A percentile compares a stretch with the other conserved stretches of the same genome.
Evolutionary conservation across 2,329 filamentous ascomycete species (phyloP).

Genomic region (Purpureocillium lavendulum): DNA sequence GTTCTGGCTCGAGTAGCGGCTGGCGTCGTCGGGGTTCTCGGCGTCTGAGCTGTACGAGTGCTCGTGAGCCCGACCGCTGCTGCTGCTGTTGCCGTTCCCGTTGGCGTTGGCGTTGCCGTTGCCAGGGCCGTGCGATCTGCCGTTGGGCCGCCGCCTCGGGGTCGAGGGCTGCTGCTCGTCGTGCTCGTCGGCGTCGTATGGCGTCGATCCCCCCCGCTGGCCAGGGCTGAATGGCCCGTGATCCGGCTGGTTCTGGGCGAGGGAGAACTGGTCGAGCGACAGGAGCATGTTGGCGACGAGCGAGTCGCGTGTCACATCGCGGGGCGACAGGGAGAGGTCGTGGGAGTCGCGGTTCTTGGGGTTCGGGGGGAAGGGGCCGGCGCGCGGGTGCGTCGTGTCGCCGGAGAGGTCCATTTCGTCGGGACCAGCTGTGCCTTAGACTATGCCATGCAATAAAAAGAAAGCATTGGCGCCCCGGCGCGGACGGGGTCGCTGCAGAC

Average conservation of each 20-base stretch:
- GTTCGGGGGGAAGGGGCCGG: constrained; percentile 2
- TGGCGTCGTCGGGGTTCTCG: constrained; percentile 41
- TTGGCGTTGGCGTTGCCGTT: constrained; percentile 7
- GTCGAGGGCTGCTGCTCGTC: background rate
- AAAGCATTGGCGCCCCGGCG: constrained; percentile 12
- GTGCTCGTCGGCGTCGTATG: constrained; percentile 18
- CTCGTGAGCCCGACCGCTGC: background rate
- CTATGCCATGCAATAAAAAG: constrained; percentile 6
- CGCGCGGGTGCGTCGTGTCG: constrained; percentile 6
- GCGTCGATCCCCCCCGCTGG: constrained; percentile 5
- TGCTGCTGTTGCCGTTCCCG: constrained; percentile 13
- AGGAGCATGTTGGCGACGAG: constrained; percentile 94
- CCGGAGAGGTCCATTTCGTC: background rate
- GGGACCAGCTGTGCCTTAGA: background rate
- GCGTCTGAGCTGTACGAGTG: constrained; percentile 56
- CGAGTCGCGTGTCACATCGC: constrained; percentile 75
- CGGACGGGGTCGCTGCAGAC: background rate
- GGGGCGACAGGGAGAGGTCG: constrained; percentile 72
- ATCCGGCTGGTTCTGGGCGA: constrained; percentile 28
- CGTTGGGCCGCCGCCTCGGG: background rate
- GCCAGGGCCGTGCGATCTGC: background rate
- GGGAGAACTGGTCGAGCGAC: constrained; percentile 77
- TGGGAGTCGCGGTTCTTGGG: constrained; percentile 55
- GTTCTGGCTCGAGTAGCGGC: constrained; percentile 31
- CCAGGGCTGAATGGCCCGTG: no score